A percentile compares a stretch with the other conserved stretches of the same genome.
phyloP scores from a whole-genome alignment of 2,329 filamentous ascomycete genomes.

The Trichophyton simii region DNA sequence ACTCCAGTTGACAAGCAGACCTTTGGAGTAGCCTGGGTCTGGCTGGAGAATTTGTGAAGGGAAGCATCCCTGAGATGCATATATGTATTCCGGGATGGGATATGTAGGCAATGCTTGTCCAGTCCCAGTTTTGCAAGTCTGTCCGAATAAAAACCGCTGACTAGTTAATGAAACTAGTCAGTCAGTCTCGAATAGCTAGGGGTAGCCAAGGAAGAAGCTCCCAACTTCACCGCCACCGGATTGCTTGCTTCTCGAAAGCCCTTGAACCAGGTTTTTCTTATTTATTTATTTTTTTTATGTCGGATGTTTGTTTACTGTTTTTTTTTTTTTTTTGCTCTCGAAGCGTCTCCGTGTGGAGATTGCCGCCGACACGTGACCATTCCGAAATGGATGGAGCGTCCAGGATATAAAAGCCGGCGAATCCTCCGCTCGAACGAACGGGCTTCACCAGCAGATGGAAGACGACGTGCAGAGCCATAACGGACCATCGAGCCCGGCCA shows the following conservation, averaged over 20 bases:
- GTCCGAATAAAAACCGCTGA: not conserved
- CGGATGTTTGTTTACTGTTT: not conserved
- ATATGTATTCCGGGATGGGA: not conserved
- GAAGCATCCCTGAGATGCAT: no score
- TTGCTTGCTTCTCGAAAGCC: not conserved
- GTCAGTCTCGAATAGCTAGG: not conserved
- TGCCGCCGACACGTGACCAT: not conserved
- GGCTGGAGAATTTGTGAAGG: no score
- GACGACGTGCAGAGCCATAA: not conserved
- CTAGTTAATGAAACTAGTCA: not conserved
- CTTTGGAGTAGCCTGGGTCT: not conserved
- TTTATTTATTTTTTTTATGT: not conserved
- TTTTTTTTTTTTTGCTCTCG: not conserved
- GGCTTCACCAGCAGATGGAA: no score
- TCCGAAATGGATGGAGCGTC: not conserved
- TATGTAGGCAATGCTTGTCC: not conserved
- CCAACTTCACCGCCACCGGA: not conserved
- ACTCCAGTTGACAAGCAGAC: not conserved
- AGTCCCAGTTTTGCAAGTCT: not conserved
- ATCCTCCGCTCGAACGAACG: no score
- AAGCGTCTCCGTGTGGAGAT: not conserved
- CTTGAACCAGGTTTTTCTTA: not conserved
- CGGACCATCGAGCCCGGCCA: not conserved
- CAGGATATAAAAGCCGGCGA: not conserved
- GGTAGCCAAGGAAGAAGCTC: not conserved